These are phyloP conservation scores for Cyberlindnera mrakii DNA, from an alignment of 805 yeast genomes.

Conservation along the genomic window DNA sequence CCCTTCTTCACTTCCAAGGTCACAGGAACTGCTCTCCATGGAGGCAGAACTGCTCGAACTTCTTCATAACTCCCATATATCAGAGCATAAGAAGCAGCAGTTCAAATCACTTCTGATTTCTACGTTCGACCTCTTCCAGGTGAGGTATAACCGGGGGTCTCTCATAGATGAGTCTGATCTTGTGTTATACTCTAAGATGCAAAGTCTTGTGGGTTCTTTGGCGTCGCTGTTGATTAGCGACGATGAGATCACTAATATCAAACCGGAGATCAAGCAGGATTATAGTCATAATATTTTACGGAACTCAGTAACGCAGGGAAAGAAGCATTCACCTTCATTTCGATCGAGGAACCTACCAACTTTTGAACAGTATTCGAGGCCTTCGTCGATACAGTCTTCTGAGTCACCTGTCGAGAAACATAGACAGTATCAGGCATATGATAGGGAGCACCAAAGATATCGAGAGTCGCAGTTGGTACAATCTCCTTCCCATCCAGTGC, in stretches of 20 bases:
- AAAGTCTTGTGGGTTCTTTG: slow-evolving; percentile 26
- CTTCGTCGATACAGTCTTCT: neutral
- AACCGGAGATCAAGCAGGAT: slow-evolving; percentile 5
- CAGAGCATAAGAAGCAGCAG: slow-evolving; percentile 14
- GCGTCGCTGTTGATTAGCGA: slow-evolving; percentile 28
- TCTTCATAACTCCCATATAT: slow-evolving; percentile 13
- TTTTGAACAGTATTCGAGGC: neutral
- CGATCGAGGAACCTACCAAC: neutral
- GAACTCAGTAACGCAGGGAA: neutral
- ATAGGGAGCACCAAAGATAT: neutral
- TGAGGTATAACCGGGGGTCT: slow-evolving; percentile 14
- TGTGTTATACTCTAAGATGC: slow-evolving; percentile 27
- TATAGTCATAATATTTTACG: neutral
- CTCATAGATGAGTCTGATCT: slow-evolving; percentile 25
- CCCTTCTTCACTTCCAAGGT: slow-evolving; percentile 17
- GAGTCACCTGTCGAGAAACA: neutral
- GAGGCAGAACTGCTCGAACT: slow-evolving; percentile 24
- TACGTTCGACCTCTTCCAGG: slow-evolving; percentile 24
- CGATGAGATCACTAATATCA: slow-evolving; percentile 9
- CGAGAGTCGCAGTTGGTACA: neutral
- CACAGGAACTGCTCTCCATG: slow-evolving; percentile 27
- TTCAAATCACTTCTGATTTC: slow-evolving; percentile 17
- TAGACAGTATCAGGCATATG: neutral
- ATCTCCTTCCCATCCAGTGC: neutral
- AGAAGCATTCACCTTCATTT: slow-evolving; percentile 1